Evolutionary conservation across 768 basidiomycete species (phyloP).

Genomic region (Mycena epipterygia): DNA sequence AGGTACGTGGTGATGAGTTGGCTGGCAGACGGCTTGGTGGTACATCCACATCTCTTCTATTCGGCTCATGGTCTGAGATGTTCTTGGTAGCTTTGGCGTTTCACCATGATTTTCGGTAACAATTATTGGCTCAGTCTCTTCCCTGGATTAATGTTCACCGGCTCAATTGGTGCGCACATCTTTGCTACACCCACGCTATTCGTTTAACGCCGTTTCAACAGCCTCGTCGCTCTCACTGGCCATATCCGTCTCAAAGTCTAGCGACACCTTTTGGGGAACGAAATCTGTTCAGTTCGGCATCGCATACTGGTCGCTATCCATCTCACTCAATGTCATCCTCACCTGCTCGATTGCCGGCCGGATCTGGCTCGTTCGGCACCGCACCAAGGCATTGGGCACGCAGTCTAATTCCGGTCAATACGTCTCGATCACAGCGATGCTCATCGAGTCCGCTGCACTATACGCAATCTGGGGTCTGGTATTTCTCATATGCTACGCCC

Average conservation of each 20-base stretch:
- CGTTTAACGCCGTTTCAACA: not conserved
- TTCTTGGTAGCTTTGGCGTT: constrained; percentile 30
- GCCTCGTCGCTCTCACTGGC: constrained; percentile 12
- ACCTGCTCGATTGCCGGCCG: constrained; percentile 50
- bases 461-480: constrained; percentile 44
- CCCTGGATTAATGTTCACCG: constrained; percentile 15
- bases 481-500: constrained; percentile 47
- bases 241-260: constrained; percentile 25
- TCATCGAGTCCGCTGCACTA: constrained; percentile 52
- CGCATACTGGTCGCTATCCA: constrained; percentile 44
- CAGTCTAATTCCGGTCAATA: constrained; percentile 43
- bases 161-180: constrained; percentile 6
- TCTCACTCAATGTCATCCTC: constrained; percentile 49
- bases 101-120: constrained; percentile 19
- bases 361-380: constrained; percentile 40
- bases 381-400: constrained; percentile 39
- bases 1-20: constrained; percentile 46
- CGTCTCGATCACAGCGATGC: constrained; percentile 44
- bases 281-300: constrained; percentile 35
- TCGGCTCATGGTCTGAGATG: not conserved
- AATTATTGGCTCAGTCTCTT: constrained; percentile 14
- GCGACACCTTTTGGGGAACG: constrained; percentile 28
- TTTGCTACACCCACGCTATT: too few species aligned
- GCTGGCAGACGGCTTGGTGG: constrained; percentile 40
- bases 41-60: constrained; percentile 5